These are phyloP conservation scores for Fraxinus sp. DNA, from an alignment of 305 asterid species.

Conservation along the genomic window DNA sequence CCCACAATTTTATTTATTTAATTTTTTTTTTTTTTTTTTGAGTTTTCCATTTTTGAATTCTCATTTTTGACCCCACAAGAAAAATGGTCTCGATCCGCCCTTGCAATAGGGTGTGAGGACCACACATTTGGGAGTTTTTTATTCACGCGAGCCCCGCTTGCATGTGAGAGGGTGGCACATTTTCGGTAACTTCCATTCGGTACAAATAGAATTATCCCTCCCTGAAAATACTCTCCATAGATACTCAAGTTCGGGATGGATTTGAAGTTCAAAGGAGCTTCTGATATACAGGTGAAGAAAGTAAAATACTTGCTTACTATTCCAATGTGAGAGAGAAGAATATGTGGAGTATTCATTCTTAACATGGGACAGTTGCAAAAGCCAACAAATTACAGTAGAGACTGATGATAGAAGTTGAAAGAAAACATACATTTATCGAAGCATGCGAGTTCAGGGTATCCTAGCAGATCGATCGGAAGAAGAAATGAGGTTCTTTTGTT, in stretches of 20 bases:
- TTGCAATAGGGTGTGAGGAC: too few species aligned
- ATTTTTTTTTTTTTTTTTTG: too few species aligned
- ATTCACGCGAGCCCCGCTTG: too few species aligned
- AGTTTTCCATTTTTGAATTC: too few species aligned
- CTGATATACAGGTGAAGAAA: not conserved
- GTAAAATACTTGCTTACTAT: not conserved
- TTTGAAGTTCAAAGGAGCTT: not conserved
- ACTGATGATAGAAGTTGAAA: not conserved
- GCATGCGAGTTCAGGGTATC: not conserved
- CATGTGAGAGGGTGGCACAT: too few species aligned
- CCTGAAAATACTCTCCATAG: not conserved
- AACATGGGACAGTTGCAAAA: not conserved
- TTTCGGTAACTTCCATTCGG: too few species aligned
- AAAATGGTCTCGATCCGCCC: too few species aligned
- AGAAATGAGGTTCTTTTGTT: not conserved
- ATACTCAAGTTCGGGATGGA: not conserved
- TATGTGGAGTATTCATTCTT: not conserved
- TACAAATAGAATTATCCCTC: not conserved
- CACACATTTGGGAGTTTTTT: too few species aligned
- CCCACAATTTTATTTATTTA: too few species aligned
- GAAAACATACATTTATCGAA: not conserved
- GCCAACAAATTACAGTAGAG: not conserved
- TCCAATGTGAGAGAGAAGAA: not conserved
- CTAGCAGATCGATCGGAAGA: not conserved
- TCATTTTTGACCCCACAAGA: too few species aligned